Conservation (phyloP, 176 grass and related monocot species). For the Themeda triandra region DNA sequence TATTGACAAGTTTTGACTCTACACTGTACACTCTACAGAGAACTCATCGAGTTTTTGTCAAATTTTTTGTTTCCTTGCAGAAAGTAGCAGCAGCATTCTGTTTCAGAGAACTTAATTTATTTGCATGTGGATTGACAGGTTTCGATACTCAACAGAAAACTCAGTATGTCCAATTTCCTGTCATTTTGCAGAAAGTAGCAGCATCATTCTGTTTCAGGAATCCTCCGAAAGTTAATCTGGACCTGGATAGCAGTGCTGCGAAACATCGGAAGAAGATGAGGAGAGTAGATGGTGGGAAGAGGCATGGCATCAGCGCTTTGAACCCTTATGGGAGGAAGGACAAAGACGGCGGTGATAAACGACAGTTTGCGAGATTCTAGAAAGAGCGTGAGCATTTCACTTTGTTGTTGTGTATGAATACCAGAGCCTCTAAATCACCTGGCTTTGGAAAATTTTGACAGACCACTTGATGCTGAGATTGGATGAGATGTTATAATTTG, state of each 20-base stretch:
- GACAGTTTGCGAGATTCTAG: constrained; percentile 68
- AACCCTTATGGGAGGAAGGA: constrained; percentile 76
- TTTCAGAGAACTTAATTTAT: neutral
- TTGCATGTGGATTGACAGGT: neutral
- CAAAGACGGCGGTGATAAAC: constrained; percentile 30
- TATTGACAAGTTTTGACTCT: neutral
- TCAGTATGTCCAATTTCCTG: neutral
- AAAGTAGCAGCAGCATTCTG: neutral
- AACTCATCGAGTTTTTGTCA: neutral
- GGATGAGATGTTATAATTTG: neutral
- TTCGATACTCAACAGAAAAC: neutral
- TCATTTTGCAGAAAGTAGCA: constrained; percentile 61
- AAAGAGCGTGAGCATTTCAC: neutral
- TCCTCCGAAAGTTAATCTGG: constrained; percentile 82
- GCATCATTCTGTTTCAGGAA: constrained; percentile 79
- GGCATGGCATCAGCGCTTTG: constrained; percentile 54
- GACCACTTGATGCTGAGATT: neutral
- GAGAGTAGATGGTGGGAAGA: constrained; percentile 58
- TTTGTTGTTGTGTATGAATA: neutral
- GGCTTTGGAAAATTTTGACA: constrained; percentile 36
- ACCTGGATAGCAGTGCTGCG: constrained; percentile 73
- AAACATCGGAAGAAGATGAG: constrained; percentile 78
- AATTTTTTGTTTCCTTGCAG: neutral
- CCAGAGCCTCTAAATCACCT: neutral
- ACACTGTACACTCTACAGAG: no score